Percentiles rank a stretch among this genome's conserved stretches.
Conservation (phyloP, 2,329 filamentous ascomycete genomes). For the Cercospora berteroae region DNA sequence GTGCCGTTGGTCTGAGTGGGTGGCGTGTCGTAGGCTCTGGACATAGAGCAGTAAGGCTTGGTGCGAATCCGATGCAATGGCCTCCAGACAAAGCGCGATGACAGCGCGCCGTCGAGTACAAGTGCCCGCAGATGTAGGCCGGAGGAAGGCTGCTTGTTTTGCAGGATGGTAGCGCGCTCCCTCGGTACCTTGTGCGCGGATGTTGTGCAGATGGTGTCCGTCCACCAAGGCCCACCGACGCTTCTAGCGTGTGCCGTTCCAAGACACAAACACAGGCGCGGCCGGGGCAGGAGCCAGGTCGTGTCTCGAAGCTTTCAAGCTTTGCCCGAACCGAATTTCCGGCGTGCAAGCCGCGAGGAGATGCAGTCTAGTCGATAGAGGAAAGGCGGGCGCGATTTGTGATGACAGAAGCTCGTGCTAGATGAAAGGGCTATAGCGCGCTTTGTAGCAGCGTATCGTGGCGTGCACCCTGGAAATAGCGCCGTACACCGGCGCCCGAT, state of each 20-base stretch:
- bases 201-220: conserved; percentile 47
- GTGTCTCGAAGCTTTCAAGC: conserved; percentile 22
- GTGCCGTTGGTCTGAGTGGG: conserved; percentile 39
- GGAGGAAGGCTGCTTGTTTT: conserved; percentile 38
- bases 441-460: conserved; percentile 33
- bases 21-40: conserved; percentile 41
- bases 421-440: conserved; percentile 31
- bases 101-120: conserved; percentile 39
- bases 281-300: conserved; percentile 22
- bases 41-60: conserved; percentile 40
- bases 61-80: conserved; percentile 34
- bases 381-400: conserved; percentile 29
- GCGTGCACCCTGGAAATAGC: conserved; percentile 40
- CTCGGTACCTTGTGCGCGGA: conserved; percentile 45
- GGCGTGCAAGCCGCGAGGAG: conserved; percentile 27
- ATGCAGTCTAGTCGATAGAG: conserved; percentile 29
- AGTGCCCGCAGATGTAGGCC: conserved; percentile 36
- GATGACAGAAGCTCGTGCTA: conserved; percentile 28
- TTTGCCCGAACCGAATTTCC: conserved; percentile 33
- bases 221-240: conserved; percentile 33
- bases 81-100: conserved; percentile 36
- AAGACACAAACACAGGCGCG: conserved; percentile 22
- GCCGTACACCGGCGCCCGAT: conserved; percentile 34
- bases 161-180: conserved; percentile 43
- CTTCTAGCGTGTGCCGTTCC: conserved; percentile 34